Conservation (phyloP, 257 asterid genomes). For the Solanum megistacrolobum region DNA sequence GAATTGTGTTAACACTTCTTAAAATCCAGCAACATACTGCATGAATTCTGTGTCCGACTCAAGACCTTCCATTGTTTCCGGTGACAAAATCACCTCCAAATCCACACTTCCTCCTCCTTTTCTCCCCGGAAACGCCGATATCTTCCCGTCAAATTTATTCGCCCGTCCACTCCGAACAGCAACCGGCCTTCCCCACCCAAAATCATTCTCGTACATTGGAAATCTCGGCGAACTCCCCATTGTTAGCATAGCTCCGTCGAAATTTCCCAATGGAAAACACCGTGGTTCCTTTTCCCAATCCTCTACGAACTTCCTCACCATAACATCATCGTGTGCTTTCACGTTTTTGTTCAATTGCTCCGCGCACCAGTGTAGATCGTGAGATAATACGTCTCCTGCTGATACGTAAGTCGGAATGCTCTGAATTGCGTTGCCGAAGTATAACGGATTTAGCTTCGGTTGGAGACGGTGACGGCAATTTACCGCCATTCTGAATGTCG, state of each 20-base stretch:
- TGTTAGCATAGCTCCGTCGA: conserved; percentile 31
- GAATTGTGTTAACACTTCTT: not conserved
- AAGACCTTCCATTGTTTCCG: conserved; percentile 22
- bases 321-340: conserved; percentile 3
- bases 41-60: conserved; percentile 32
- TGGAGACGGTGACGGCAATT: conserved; percentile 27
- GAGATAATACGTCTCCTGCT: conserved; percentile 25
- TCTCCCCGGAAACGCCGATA: conserved; percentile 26
- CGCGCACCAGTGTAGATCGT: conserved; percentile 29
- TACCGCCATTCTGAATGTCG: conserved; percentile 27
- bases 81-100: conserved; percentile 29
- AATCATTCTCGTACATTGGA: conserved; percentile 34
- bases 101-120: conserved; percentile 29
- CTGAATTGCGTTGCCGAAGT: conserved; percentile 33
- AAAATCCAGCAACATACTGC: conserved; percentile 9
- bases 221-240: conserved; percentile 38
- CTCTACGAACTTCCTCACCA: conserved; percentile 18
- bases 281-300: conserved; percentile 29
- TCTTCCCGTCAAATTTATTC: conserved; percentile 28
- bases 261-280: conserved; percentile 26
- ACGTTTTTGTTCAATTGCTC: conserved; percentile 22
- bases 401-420: conserved; percentile 24
- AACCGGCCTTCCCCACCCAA: conserved; percentile 38
- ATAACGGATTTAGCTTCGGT: conserved; percentile 22
- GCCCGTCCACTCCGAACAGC: conserved; percentile 26